Base-by-base conservation (phyloP, 2,329 filamentous ascomycete species). In the Balansia obtecta region DNA sequence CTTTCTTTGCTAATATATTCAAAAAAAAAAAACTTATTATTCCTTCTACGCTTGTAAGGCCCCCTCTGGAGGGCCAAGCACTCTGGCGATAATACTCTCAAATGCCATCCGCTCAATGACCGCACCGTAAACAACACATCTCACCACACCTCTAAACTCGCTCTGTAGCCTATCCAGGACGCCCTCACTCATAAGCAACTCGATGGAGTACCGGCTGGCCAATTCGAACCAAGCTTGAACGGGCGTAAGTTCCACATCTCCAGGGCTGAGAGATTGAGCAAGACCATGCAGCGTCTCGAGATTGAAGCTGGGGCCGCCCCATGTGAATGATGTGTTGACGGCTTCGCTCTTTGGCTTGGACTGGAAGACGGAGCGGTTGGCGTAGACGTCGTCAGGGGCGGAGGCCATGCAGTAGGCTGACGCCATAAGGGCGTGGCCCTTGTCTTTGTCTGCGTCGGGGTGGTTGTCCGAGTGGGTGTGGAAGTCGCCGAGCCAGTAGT, bases 141-240 rank as follows among this genome's bases (percentile, higher is more conserved):
- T 65, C 9, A 75, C 71, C 1, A 71, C 66, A 13, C 64, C 64
- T 4, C 63, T 63, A 6, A 78, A 63, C 56, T 70, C 72, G 5
- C 59, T 52, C 58, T 68, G 65, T 46, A 77, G 60, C 27, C 49
- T 46, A 10, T 65, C 67, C 40, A 75, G 56, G 37, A 66, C 58
- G 20, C 57, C 57, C 0, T 50, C 50, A 44, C 65, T 58, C 48
- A 72, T 58, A n/a, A 75, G 61, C 15, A 65, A 49, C 11, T 55
- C 64, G n/a, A 62, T 54, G 20, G 70, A 68, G 55, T 71, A 75
- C 38, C 64, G 58, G 4, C 54, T 59, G 22, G 67, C 68, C 27
- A 77, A 66, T 65, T 77, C 74, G 58, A 77, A 78, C 74, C 74
- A 77, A 1, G 70, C 73, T 61, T 77, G 74, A 27, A 77, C 70